These are phyloP conservation scores for Aspergillus spinulosporus DNA, from an alignment of 2,329 filamentous ascomycete genomes.

Conservation along the genomic window DNA sequence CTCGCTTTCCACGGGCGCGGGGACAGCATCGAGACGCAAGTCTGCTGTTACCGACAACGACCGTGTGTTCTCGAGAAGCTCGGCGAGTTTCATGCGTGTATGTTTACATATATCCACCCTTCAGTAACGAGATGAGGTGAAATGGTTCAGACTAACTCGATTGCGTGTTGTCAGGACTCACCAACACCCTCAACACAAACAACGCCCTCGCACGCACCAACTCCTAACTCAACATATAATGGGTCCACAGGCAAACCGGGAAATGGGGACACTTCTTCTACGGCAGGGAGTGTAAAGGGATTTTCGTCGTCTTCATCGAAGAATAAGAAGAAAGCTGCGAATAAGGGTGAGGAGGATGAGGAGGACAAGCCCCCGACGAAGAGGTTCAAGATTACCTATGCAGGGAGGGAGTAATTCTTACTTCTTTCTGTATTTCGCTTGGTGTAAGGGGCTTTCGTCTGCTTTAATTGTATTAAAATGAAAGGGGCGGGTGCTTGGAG, in stretches of 20 bases:
- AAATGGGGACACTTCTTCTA: constrained; percentile 27
- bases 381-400: constrained; percentile 50
- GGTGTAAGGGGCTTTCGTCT: background rate
- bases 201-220: constrained; percentile 49
- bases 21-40: constrained; percentile 42
- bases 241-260: constrained; percentile 32
- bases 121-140: no score
- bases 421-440: background rate
- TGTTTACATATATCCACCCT: constrained; percentile 9
- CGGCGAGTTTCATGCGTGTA: constrained; percentile 50
- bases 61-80: constrained; percentile 51
- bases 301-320: constrained; percentile 37
- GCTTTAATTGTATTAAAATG: background rate
- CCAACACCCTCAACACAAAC: constrained; percentile 47
- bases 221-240: constrained; percentile 43
- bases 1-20: constrained; percentile 29
- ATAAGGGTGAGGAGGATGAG: constrained; percentile 33
- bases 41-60: constrained; percentile 48
- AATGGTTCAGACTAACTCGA: background rate
- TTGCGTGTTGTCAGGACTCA: constrained; percentile 38
- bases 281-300: constrained; percentile 34
- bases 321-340: constrained; percentile 45
- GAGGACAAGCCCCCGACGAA: constrained; percentile 44
- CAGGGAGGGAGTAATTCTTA: constrained; percentile 36
- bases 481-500: background rate